Conservation (phyloP, 306 rosid genomes). For the barrel medic (Medicago truncatula) region DNA sequence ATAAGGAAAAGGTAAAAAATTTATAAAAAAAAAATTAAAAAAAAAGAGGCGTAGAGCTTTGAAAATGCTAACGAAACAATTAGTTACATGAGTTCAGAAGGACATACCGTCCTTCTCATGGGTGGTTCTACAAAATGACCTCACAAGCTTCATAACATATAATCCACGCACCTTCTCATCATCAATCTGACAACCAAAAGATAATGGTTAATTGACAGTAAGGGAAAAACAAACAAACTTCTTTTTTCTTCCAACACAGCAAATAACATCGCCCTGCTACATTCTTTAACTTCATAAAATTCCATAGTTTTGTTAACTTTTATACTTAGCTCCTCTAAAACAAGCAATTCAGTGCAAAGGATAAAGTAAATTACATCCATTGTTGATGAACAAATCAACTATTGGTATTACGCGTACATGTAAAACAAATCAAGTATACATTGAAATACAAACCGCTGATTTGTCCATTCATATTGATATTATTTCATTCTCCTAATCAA, state of each 20-base stretch:
- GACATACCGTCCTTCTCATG: constrained; percentile 67
- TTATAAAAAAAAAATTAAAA: neutral
- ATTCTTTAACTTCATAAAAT: neutral
- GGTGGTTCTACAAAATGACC: constrained; percentile 82
- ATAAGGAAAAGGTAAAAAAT: neutral
- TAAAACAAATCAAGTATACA: neutral
- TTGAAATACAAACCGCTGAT: neutral
- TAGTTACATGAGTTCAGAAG: constrained; percentile 36
- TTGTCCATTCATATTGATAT: neutral
- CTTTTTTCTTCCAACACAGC: neutral
- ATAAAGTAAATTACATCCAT: neutral
- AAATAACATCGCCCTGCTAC: neutral
- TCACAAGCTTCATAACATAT: constrained; percentile 86
- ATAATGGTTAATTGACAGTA: constrained; percentile 15
- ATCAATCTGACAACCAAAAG: constrained; percentile 58
- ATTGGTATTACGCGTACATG: neutral
- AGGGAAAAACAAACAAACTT: neutral
- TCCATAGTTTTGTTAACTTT: neutral
- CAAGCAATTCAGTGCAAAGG: neutral
- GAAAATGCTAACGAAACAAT: neutral
- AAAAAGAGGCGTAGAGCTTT: neutral
- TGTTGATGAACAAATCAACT: neutral
- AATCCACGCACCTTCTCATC: constrained; percentile 88
- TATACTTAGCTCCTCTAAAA: neutral
- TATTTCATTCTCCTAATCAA: neutral